Conservation (phyloP, 2,329 filamentous ascomycete species). For the Paradendryphiella salina region DNA sequence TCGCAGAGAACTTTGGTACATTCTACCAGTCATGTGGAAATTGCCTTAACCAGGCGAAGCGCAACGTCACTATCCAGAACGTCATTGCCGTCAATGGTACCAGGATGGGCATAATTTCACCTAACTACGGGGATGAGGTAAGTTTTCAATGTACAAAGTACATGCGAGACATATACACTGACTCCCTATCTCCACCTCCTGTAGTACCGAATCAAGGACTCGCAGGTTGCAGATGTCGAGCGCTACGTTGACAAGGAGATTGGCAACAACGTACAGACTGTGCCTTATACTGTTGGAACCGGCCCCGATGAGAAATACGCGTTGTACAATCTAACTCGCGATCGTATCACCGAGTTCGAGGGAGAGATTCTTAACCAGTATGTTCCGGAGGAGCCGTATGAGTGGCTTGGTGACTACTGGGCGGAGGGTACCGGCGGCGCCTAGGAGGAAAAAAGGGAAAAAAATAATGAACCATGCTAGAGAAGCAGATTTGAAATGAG, state of each 20-base stretch:
- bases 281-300: conserved; percentile 31
- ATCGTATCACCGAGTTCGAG: conserved; percentile 28
- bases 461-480: neutral
- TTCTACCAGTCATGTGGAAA: conserved; percentile 35
- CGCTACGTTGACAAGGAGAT: conserved; percentile 34
- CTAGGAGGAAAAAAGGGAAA: neutral
- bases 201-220: conserved; percentile 30
- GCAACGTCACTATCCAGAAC: conserved; percentile 34
- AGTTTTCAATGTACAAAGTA: too few relatives aligned
- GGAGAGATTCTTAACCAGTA: conserved; percentile 25
- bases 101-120: conserved; percentile 31
- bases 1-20: conserved; percentile 32
- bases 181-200: too few relatives aligned
- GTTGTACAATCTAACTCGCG: conserved; percentile 31
- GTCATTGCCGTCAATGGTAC: conserved; percentile 31
- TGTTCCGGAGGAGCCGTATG: conserved; percentile 26
- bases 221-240: conserved; percentile 23
- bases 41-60: conserved; percentile 34
- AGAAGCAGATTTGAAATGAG: neutral
- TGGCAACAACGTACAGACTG: conserved; percentile 34
- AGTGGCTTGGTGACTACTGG: conserved; percentile 32
- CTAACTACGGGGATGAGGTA: too few relatives aligned
- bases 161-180: too few relatives aligned
- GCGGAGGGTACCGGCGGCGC: conserved; percentile 7
- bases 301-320: conserved; percentile 35